Evolutionary conservation across 2,329 filamentous ascomycete species (phyloP), one percentile per base, ranked within the genome.

Genomic region (Aspergillus sp.): DNA sequence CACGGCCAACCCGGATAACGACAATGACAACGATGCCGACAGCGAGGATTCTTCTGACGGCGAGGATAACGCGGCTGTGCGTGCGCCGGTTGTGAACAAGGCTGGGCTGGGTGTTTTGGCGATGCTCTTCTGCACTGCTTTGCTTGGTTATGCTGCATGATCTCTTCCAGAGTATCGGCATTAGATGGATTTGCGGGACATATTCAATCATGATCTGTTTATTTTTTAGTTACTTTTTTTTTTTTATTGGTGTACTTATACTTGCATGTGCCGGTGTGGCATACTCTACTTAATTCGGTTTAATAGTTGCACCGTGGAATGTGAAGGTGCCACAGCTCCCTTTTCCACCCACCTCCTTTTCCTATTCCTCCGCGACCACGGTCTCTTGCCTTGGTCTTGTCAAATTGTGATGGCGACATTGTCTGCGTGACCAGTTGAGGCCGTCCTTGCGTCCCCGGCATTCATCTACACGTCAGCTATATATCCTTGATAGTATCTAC

Each of bases 81-180:
- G 33, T 3, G 6, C 57, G 50, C 24, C 59, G 64, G 44, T 60
- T 65, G 47, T 73, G 20, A 71, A 69, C 1, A 70, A 67, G 57
- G 58, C 65, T 5, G 70, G 71, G 1, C 42, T 74, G 8, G 70
- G 72, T 4, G 37, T 74, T 2, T 48, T 74, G 53, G 71, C 64
- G 0, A 60, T 74, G 57, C 17, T 74, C 33, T 66, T 72, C 40
- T 68, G 68, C 49, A 72, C 70, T 4, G 62, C 66, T 12, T 17
- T 73, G 12, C 56, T 70, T 57, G 70, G 70, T 7, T 58, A 66
- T 39, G 19, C 70, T 39, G 63, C 64, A 42, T 60, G 34, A 51
- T 24, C 27, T 22, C 6, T 3, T 3, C 19, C 20, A 22, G 30
- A 5, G 8, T 19, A 20, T 20, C 12, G 15, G 11, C 13, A n/a